Evolutionary conservation across 768 basidiomycete species (phyloP).

Genomic region (Multifurca ochricompacta): DNA sequence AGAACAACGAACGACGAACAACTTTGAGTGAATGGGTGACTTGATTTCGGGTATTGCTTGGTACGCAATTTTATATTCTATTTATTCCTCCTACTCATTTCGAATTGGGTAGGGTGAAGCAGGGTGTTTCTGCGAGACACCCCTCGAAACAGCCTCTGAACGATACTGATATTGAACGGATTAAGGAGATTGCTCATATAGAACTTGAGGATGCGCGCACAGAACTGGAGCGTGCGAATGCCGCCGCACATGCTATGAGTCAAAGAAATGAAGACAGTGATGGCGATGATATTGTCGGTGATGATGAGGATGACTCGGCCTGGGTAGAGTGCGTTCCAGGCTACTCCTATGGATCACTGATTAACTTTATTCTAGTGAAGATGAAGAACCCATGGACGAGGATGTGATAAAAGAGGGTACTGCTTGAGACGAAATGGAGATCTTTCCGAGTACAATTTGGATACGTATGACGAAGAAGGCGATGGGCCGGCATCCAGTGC

Average conservation of each 20-base stretch:
- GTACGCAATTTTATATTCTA: not conserved
- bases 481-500: conserved; percentile 31
- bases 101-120: conserved; percentile 50
- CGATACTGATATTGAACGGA: conserved; percentile 81
- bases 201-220: conserved; percentile 85
- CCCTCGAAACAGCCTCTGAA: conserved; percentile 88
- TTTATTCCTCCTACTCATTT: not conserved
- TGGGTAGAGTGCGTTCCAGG: conserved; percentile 82
- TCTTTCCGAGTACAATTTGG: conserved; percentile 81
- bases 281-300: conserved; percentile 46
- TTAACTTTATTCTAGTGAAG: conserved; percentile 34
- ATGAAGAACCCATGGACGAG: conserved; percentile 55
- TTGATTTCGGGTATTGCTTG: conserved; percentile 11
- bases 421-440: conserved; percentile 36
- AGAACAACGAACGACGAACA: too few species aligned
- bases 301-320: conserved; percentile 40
- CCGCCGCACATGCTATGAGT: conserved; percentile 66
- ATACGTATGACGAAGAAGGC: conserved; percentile 81
- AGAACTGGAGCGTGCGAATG: conserved; percentile 76
- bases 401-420: conserved; percentile 32
- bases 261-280: conserved; percentile 58
- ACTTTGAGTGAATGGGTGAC: conserved; percentile 9
- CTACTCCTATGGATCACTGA: conserved; percentile 25
- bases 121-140: conserved; percentile 65
- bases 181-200: conserved; percentile 78